Base-by-base conservation (phyloP, 2,329 filamentous ascomycete genomes). In the Ploettnerulaceae sp. region DNA sequence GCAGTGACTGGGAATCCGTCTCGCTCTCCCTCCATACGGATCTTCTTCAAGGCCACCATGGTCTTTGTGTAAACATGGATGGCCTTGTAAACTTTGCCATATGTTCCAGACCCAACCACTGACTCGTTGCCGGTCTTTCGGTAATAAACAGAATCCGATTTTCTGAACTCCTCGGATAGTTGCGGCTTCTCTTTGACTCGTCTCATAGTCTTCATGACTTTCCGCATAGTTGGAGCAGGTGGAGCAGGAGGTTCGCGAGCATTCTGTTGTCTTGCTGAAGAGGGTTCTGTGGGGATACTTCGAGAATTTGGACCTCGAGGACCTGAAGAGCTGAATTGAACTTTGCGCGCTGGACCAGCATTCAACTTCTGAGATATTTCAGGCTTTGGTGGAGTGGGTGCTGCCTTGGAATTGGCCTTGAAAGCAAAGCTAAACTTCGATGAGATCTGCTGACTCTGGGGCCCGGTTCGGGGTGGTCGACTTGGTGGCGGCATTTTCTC, bases 61-160 rank as follows among this genome's bases (percentile, higher is more conserved):
- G 81, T 79, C 57, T 86, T 86, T 1, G 87, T 95, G 63, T 94
- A 94, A n/a, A 93, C 87, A 61, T 95, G 89, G 7, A 89, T 72
- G n/a, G 82, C 89, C 65, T 95, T 95, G 73, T 94, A 95, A 4
- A 95, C 89, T 66, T 95, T 95, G 42, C 89, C 93, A 60, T 96
- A 97, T 0, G 91, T 97, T 8, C 91, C 91, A 33, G 91, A 95
- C 12, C 91, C 91, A 15, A 97, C 85, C 0, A 97, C 91, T 0
- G 91, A 97, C 64, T 95, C 91, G 58, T 97, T 95, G n/a, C 91
- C 91, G 1, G 90, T 90, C 64, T 96, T 97, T 54, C 91, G 78
- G 69, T 85, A 95, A 67, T 94, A 97, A 3, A 97, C 89, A 0
- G 90, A 96, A 35, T 91, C 85, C 0, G 90, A 95, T 5, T 75